Evolutionary conservation across 345 rosid species (phyloP), one percentile per base, ranked within the genome.

Genomic region (Boechera divaricarpa): DNA sequence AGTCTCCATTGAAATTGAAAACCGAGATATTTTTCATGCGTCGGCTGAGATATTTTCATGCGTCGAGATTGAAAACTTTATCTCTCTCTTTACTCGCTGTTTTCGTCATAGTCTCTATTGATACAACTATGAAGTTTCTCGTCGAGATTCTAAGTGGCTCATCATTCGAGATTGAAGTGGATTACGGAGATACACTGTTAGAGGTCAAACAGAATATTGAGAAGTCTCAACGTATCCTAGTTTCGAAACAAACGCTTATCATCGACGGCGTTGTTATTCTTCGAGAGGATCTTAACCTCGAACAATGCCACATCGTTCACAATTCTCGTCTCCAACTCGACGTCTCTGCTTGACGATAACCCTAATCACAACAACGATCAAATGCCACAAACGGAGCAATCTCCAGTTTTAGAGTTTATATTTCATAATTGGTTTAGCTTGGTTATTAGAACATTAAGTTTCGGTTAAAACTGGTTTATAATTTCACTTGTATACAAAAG

Each of bases 121-220:
- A 21, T 21, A 21, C 24, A 21, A 21, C 24, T 21, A 42, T 47
- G 51, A 47, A 47, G 7, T n/a, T 15, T 2, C 4, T 47, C 24
- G 84, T 92, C 47, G 91, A 88, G 29, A 75, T 81, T 32, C 79
- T 68, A n/a, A 60, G 41, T 65, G 88, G 91, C 35, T 59, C 48
- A 56, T 73, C 84, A 16, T 89, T 90, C 80, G 54, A 83, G 61
- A 86, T 89, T 54, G 89, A 90, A 81, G 69, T 92, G 21, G 85
- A 88, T 51, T 75, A 32, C 78, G 79, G 69, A 4, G 91, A 92
- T 59, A 84, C 90, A 1, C 80, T 94, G 55, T 80, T 81, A 0
- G 87, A 85, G 51, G 86, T 92, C 85, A 90, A 92, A 76, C 81
- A 83, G 57, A 88, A 89, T 74, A 81, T 94, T 16, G 83, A 84